A percentile compares a stretch with the other conserved stretches of the same genome.
Evolutionary conservation across 2,329 filamentous ascomycete genomes (phyloP).

Genomic region (Lachnellula suecica): DNA sequence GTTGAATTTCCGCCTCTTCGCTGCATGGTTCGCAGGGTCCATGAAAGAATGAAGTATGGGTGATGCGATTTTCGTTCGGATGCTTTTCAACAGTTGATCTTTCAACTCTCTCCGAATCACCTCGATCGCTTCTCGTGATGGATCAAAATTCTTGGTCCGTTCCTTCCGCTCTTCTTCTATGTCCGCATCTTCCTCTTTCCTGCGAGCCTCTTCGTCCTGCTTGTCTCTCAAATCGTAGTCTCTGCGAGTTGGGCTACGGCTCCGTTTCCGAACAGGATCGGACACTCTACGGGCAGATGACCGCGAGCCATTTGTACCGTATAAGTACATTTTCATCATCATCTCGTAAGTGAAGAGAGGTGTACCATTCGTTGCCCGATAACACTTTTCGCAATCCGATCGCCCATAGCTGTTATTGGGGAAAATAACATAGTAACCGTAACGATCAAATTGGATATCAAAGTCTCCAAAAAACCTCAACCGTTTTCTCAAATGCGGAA

Average conservation of each 20-base stretch:
- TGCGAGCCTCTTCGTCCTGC: constrained; percentile 65
- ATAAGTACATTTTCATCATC: constrained; percentile 76
- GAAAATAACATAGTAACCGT: constrained; percentile 92
- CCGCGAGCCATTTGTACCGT: constrained; percentile 25
- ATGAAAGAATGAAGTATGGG: constrained; percentile 79
- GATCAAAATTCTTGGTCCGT: constrained; percentile 84
- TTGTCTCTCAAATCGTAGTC: constrained; percentile 51
- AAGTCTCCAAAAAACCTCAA: constrained; percentile 80
- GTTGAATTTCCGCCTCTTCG: constrained; percentile 78
- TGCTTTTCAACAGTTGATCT: constrained; percentile 84
- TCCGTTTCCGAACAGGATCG: constrained; percentile 28
- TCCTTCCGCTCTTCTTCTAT: constrained; percentile 88
- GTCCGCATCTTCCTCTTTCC: constrained; percentile 76
- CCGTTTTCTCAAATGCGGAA: constrained; percentile 87
- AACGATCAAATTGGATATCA: constrained; percentile 78
- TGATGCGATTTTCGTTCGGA: constrained; percentile 82
- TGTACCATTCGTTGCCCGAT: constrained; percentile 73
- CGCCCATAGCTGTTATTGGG: constrained; percentile 74
- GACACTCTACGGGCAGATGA: constrained; percentile 10
- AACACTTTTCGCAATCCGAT: constrained; percentile 79
- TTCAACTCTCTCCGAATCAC: constrained; percentile 77
- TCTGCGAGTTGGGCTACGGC: constrained; percentile 40
- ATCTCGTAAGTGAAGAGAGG: constrained; percentile 91
- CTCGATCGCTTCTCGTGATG: constrained; percentile 80
- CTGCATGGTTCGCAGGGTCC: constrained; percentile 75